phyloP scores from a whole-genome alignment of 2,329 filamentous ascomycete species.

The Penicillium rolfsii region DNA sequence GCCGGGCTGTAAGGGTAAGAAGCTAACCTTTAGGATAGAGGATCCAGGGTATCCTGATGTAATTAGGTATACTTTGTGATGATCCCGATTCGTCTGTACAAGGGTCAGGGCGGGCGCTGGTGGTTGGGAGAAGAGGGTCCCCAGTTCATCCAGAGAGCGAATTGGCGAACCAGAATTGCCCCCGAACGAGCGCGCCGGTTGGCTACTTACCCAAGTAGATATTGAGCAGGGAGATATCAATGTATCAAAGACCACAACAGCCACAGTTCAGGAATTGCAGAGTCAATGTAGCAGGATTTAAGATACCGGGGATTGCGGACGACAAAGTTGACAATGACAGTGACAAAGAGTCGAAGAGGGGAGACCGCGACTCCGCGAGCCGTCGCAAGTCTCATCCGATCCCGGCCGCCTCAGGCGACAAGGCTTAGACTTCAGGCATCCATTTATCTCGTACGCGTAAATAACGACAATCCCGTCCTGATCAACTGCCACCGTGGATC shows the following conservation, averaged over 20 bases:
- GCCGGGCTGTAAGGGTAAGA: constrained; percentile 6
- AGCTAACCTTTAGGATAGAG: constrained; percentile 20
- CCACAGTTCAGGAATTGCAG: not conserved
- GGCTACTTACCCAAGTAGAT: constrained; percentile 25
- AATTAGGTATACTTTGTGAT: constrained; percentile 15
- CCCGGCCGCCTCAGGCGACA: constrained; percentile 6
- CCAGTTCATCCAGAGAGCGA: constrained; percentile 32
- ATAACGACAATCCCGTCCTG: not conserved
- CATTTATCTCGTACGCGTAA: not conserved
- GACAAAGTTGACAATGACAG: constrained; percentile 3
- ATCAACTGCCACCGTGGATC: not conserved
- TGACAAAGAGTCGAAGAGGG: constrained; percentile 6
- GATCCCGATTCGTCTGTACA: constrained; percentile 31
- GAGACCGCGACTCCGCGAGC: constrained; percentile 1
- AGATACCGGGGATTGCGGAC: not conserved
- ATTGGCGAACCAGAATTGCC: constrained; percentile 46
- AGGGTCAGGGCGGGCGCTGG: constrained; percentile 26
- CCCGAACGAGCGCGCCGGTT: constrained; percentile 25
- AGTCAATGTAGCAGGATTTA: not conserved
- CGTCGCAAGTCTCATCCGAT: constrained; percentile 4
- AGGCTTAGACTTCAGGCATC: not conserved
- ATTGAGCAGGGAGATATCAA: constrained; percentile 1
- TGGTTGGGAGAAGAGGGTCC: constrained; percentile 28
- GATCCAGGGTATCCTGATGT: constrained; percentile 2
- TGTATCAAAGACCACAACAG: constrained; percentile 9